These are phyloP conservation scores for Beta corolliflora DNA, from an alignment of 179 eudicot genomes.

Conservation along the genomic window DNA sequence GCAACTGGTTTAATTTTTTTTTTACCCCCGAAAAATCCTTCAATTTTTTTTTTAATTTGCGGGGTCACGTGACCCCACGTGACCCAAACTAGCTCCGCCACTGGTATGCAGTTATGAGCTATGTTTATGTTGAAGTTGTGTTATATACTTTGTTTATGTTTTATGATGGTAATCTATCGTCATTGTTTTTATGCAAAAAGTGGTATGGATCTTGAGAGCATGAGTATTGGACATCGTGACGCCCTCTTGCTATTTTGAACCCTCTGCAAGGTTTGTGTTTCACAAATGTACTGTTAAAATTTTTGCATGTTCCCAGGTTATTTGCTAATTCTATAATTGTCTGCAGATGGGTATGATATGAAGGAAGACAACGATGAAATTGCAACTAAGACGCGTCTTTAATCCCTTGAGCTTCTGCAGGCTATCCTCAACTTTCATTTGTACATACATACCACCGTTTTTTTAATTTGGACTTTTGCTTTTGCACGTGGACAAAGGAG, in stretches of 20 bases:
- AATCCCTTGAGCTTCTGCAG: constrained; percentile 97
- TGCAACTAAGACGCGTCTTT: constrained; percentile 78
- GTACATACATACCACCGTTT: too few relatives aligned
- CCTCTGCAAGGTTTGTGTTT: constrained; percentile 87
- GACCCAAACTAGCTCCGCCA: too few relatives aligned
- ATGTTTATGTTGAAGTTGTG: constrained; percentile 1
- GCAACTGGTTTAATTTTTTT: too few relatives aligned
- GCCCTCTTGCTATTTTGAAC: constrained; percentile 93
- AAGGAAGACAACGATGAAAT: constrained; percentile 92
- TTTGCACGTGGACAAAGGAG: too few relatives aligned
- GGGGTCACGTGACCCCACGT: too few relatives aligned
- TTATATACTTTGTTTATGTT: constrained; percentile 1
- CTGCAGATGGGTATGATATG: constrained; percentile 99
- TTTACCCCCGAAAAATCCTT: too few relatives aligned
- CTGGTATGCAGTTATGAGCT: constrained; percentile 42
- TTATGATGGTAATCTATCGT: constrained; percentile 15
- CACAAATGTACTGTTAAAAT: background rate
- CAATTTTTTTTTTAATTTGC: too few relatives aligned
- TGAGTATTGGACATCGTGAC: too few relatives aligned
- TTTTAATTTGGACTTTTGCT: too few relatives aligned
- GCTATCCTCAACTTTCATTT: constrained; percentile 37
- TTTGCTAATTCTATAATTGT: constrained; percentile 26
- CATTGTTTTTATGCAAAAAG: constrained; percentile 36
- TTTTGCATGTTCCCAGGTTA: constrained; percentile 20
- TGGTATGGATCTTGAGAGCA: constrained; percentile 83